Percentiles rank a stretch among this genome's conserved stretches.
Evolutionary conservation across 495 filamentous ascomycete species (phyloP).

Genomic region (Aspergillus kassunensis): DNA sequence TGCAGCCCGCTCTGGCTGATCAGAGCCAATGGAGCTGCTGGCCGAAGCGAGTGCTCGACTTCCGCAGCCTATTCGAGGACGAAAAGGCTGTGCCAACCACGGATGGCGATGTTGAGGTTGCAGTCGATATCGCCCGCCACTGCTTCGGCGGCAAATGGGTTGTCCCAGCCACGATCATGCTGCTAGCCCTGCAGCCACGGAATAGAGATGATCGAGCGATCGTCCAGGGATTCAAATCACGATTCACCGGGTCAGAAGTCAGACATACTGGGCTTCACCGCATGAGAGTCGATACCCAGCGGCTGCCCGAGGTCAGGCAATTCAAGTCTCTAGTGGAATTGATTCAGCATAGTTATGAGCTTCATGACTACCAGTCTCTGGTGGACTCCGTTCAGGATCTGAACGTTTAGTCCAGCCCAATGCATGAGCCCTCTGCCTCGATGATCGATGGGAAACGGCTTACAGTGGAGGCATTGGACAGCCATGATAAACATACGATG

Average conservation of each 20-base stretch:
- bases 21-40: constrained; percentile 4
- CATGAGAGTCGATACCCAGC: background rate
- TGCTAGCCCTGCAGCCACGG: constrained; percentile 7
- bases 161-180: constrained; percentile 2
- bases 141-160: constrained; percentile 4
- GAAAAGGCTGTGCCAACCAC: background rate
- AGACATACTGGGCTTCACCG: background rate
- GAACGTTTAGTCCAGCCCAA: background rate
- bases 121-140: background rate
- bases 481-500: too few relatives aligned
- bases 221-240: background rate
- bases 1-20: constrained; percentile 7
- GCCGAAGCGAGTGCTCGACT: constrained; percentile 8
- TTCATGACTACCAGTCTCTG: background rate
- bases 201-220: background rate
- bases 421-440: too few relatives aligned
- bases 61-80: background rate
- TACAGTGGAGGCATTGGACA: too few relatives aligned
- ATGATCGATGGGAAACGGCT: too few relatives aligned
- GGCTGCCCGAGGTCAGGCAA: constrained; percentile 6
- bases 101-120: background rate
- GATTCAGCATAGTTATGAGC: background rate
- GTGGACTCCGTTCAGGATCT: background rate
- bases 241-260: constrained; percentile 1
- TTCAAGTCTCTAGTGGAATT: constrained; percentile 2